Evolutionary conservation across 257 asterid species (phyloP).

Genomic region (Eucommia ulmoides): DNA sequence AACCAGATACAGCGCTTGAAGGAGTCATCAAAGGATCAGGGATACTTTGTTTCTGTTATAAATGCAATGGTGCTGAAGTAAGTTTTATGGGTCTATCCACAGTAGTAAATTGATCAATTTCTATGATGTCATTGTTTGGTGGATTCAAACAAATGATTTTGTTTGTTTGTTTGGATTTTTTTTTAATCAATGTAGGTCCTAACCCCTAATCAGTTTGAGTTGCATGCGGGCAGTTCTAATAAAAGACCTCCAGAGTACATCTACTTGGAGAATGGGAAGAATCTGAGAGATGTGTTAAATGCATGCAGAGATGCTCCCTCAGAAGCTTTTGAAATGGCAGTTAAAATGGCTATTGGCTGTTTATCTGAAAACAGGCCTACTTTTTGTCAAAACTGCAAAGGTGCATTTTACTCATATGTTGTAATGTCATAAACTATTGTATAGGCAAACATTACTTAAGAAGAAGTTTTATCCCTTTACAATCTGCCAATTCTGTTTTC

Average conservation of each 20-base stretch:
- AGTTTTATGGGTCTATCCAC: constrained; percentile 1
- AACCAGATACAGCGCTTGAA: constrained; percentile 33
- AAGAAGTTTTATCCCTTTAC: no score
- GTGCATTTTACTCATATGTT: constrained; percentile 19
- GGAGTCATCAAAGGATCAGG: constrained; percentile 65
- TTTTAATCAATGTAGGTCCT: constrained; percentile 39
- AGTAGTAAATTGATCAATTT: background rate
- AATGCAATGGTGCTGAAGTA: constrained; percentile 58
- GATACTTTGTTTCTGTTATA: constrained; percentile 63
- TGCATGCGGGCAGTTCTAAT: constrained; percentile 68
- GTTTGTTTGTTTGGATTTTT: constrained; percentile 11
- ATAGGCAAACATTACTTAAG: no score
- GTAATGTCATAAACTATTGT: background rate
- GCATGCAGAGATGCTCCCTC: constrained; percentile 48
- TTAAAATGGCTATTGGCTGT: constrained; percentile 41
- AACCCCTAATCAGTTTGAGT: constrained; percentile 71
- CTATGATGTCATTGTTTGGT: background rate
- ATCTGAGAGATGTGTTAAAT: constrained; percentile 54
- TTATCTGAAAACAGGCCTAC: constrained; percentile 16
- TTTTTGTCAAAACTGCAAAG: constrained; percentile 54
- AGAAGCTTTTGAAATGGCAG: constrained; percentile 42
- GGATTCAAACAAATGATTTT: no score
- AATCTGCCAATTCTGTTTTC: no score
- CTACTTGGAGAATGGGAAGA: constrained; percentile 63
- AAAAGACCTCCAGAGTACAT: constrained; percentile 76